Conservation (phyloP, 2,329 filamentous ascomycete species). For the Penicillium olsonii region DNA sequence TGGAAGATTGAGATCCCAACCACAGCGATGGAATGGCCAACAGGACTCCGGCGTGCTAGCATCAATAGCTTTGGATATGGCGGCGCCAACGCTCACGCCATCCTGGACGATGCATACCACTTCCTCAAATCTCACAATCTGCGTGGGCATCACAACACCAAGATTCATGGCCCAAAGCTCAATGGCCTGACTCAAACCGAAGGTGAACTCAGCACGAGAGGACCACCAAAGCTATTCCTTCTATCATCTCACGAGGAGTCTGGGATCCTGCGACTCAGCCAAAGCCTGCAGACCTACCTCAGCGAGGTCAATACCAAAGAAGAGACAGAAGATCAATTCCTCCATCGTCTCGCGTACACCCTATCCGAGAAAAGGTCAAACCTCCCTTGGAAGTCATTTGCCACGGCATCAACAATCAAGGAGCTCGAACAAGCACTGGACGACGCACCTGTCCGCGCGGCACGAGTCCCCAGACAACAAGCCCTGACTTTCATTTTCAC, state of each 20-base stretch:
- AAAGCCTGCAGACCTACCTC: too few relatives aligned
- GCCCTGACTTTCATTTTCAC: background rate
- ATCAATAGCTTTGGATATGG: background rate
- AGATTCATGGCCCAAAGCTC: too few relatives aligned
- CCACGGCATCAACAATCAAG: background rate
- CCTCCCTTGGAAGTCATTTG: background rate
- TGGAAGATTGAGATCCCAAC: too few relatives aligned
- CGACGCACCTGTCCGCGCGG: background rate
- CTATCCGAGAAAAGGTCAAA: too few relatives aligned
- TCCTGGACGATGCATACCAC: background rate
- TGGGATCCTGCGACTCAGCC: background rate
- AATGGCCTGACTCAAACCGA: too few relatives aligned
- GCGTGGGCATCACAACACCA: background rate
- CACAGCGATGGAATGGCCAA: background rate
- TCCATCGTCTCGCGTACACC: background rate
- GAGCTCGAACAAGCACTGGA: background rate
- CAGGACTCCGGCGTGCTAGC: background rate
- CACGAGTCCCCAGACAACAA: background rate
- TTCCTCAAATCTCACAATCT: background rate
- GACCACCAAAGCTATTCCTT: background rate
- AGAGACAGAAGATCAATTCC: background rate
- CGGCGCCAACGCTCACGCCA: background rate
- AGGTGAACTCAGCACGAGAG: background rate
- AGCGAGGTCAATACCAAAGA: too few relatives aligned
- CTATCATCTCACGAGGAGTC: background rate